These are phyloP conservation scores for Fragaria vesca DNA, from an alignment of 306 rosid species.

Conservation along the genomic window DNA sequence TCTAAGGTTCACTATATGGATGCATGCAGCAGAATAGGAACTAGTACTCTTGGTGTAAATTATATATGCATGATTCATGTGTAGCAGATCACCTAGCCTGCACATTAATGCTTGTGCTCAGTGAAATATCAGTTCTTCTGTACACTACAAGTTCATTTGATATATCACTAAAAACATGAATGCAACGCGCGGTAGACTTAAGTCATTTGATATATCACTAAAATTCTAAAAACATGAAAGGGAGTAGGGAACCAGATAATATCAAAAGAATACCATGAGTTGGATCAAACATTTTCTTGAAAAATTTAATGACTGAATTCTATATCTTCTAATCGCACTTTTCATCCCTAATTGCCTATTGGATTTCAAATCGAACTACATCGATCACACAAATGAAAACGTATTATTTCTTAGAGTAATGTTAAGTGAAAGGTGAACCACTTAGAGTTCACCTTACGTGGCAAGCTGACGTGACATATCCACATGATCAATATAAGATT, in stretches of 20 bases:
- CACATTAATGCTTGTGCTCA: neutral
- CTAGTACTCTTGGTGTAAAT: neutral
- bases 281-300: neutral
- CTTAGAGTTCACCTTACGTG: too few species aligned
- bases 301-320: neutral
- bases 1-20: neutral
- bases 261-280: neutral
- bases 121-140: neutral
- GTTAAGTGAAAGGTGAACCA: too few species aligned
- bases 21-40: neutral
- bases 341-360: neutral
- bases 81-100: neutral
- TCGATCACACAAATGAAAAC: neutral
- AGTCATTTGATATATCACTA: too few species aligned
- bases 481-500: too few species aligned
- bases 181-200: neutral
- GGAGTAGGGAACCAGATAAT: neutral
- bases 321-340: too few species aligned
- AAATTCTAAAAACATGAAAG: too few species aligned
- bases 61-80: neutral
- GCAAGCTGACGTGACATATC: too few species aligned
- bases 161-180: neutral
- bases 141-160: neutral
- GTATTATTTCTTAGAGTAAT: too few species aligned
- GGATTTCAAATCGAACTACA: neutral